Conservation (phyloP, 148 eudicot genomes). For the Camellia granthamiana region DNA sequence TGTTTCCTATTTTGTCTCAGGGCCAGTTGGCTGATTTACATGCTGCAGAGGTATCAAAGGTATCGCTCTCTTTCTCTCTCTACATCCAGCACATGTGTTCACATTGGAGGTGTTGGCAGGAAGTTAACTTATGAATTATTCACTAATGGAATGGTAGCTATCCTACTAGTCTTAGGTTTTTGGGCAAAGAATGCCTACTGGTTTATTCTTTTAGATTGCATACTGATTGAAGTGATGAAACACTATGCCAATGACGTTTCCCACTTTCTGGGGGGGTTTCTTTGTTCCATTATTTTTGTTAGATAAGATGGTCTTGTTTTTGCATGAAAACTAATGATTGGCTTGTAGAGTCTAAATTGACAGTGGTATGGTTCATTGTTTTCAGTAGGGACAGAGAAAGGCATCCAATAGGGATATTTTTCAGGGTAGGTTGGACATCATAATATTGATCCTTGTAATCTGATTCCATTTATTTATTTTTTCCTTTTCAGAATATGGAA, state of each 20-base stretch:
- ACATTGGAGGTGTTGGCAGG: neutral
- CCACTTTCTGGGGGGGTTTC: neutral
- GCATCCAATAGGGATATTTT: neutral
- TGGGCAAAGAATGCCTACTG: too few relatives aligned
- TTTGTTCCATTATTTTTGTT: neutral
- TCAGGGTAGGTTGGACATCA: neutral
- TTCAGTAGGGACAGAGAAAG: neutral
- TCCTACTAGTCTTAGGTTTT: neutral
- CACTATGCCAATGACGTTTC: neutral
- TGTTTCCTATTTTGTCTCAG: conserved; percentile 38
- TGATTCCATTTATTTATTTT: conserved; percentile 1
- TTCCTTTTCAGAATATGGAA: conserved; percentile 59
- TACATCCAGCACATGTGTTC: neutral
- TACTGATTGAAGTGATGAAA: too few relatives aligned
- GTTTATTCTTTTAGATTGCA: too few relatives aligned
- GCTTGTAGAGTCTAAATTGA: neutral
- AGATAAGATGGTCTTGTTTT: conserved; percentile 1
- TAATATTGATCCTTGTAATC: neutral
- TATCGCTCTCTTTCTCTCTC: conserved; percentile 25
- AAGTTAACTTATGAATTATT: neutral
- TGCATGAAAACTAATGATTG: neutral
- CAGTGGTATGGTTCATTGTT: neutral
- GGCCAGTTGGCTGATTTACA: conserved; percentile 75
- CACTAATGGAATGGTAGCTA: neutral
- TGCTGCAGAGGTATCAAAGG: conserved; percentile 79